Conservation (phyloP, 2,329 filamentous ascomycete genomes). For the Fusarium pininemorale region DNA sequence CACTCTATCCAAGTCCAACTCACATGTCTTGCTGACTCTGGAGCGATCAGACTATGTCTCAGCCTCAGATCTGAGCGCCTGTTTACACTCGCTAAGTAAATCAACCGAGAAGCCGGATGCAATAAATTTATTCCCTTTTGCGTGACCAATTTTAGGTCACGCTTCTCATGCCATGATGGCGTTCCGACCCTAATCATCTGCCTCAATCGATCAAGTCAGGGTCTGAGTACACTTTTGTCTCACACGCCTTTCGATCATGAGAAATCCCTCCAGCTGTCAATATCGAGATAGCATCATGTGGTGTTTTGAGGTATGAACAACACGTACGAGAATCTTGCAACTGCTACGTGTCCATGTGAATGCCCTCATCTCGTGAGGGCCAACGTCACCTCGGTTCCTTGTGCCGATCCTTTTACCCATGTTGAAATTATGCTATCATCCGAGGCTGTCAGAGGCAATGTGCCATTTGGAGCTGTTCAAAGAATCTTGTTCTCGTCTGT, state of each 20-base stretch:
- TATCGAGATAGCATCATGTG: slow-evolving; percentile 19
- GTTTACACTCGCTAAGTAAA: not conserved
- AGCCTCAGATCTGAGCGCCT: not conserved
- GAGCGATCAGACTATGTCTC: slow-evolving; percentile 9
- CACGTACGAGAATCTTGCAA: not conserved
- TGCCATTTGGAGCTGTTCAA: not conserved
- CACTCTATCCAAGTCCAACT: slow-evolving; percentile 17
- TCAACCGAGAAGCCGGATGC: not conserved
- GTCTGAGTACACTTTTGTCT: slow-evolving; percentile 33
- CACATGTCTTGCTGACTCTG: not conserved
- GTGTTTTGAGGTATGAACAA: slow-evolving; percentile 15
- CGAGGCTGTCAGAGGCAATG: slow-evolving; percentile 6
- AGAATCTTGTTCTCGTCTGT: not conserved
- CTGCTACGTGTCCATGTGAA: slow-evolving; percentile 31
- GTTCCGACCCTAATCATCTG: slow-evolving; percentile 40
- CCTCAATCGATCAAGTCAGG: slow-evolving; percentile 35
- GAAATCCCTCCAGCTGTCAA: not conserved
- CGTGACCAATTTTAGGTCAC: slow-evolving; percentile 35
- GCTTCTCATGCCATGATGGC: slow-evolving; percentile 20
- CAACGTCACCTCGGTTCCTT: slow-evolving; percentile 14
- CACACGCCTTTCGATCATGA: slow-evolving; percentile 25
- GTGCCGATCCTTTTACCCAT: slow-evolving; percentile 4
- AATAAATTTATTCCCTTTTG: slow-evolving; percentile 1
- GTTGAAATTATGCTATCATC: not conserved
- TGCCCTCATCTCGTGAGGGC: slow-evolving; percentile 36